phyloP scores from a whole-genome alignment of 2,329 filamentous ascomycete species.

The Cercospora zeae-maydis region DNA sequence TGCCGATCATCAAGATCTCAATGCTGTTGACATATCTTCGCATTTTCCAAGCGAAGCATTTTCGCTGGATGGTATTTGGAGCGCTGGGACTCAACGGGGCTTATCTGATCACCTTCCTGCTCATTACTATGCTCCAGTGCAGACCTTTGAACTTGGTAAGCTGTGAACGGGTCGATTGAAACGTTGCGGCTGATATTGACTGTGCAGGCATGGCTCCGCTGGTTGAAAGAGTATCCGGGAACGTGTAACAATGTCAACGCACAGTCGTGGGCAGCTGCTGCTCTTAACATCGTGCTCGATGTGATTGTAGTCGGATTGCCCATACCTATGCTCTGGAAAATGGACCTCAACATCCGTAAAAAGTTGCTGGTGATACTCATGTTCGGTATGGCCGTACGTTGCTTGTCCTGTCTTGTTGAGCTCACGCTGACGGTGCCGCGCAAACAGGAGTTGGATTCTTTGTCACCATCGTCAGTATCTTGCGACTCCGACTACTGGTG shows the following conservation, averaged over 20 bases:
- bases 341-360: constrained; percentile 14
- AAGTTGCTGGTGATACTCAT: constrained; percentile 13
- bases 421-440: background rate
- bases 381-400: constrained; percentile 1
- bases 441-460: constrained; percentile 20
- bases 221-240: constrained; percentile 1
- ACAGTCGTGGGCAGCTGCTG: constrained; percentile 14
- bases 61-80: constrained; percentile 3
- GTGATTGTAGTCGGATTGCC: constrained; percentile 6
- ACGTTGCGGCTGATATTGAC: background rate
- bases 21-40: constrained; percentile 14
- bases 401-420: background rate
- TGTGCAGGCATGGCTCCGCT: constrained; percentile 13
- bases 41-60: constrained; percentile 7
- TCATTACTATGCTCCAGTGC: constrained; percentile 10
- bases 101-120: constrained; percentile 7
- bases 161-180: too few relatives aligned
- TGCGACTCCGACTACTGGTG: constrained; percentile 19
- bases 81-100: constrained; percentile 4
- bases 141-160: constrained; percentile 6
- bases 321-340: constrained; percentile 8
- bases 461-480: constrained; percentile 21
- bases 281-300: constrained; percentile 11
- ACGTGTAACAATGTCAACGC: constrained; percentile 20
- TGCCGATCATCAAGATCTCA: constrained; percentile 9